Evolutionary conservation across 2,329 filamentous ascomycete genomes (phyloP).

Genomic region (Botrytis tulipae): DNA sequence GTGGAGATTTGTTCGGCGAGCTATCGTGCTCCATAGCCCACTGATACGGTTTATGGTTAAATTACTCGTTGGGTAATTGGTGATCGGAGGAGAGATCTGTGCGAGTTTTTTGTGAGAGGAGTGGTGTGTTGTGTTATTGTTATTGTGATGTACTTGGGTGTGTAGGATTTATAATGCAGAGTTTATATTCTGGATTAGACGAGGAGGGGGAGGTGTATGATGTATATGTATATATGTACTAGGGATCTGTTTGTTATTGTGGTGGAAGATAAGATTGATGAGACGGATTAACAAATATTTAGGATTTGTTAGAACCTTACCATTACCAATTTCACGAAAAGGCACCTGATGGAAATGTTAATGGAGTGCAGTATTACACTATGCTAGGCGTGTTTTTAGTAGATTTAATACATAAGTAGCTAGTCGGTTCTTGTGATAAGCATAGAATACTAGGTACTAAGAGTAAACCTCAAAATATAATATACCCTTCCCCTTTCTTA

Average conservation of each 20-base stretch:
- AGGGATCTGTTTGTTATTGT: not conserved
- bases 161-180: not conserved
- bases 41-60: not conserved
- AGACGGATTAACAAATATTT: not conserved
- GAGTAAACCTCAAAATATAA: not conserved
- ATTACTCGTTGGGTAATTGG: not conserved
- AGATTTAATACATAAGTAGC: not conserved
- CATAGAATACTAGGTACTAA: not conserved
- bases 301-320: not conserved
- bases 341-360: not conserved
- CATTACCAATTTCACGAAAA: not conserved
- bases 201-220: not conserved
- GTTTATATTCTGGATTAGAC: not conserved
- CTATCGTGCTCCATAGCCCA: not conserved
- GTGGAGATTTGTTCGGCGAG: slow-evolving; percentile 1
- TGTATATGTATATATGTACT: not conserved
- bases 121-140: not conserved
- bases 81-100: not conserved
- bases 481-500: not conserved
- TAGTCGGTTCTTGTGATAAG: not conserved
- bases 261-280: not conserved
- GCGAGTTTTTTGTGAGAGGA: not conserved
- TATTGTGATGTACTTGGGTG: not conserved
- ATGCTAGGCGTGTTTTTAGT: not conserved
- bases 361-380: not conserved